Percentiles rank a stretch among this genome's conserved stretches.
These are phyloP conservation scores for Fusarium sp. DNA, from an alignment of 2,329 filamentous ascomycete species.

Conservation along the genomic window DNA sequence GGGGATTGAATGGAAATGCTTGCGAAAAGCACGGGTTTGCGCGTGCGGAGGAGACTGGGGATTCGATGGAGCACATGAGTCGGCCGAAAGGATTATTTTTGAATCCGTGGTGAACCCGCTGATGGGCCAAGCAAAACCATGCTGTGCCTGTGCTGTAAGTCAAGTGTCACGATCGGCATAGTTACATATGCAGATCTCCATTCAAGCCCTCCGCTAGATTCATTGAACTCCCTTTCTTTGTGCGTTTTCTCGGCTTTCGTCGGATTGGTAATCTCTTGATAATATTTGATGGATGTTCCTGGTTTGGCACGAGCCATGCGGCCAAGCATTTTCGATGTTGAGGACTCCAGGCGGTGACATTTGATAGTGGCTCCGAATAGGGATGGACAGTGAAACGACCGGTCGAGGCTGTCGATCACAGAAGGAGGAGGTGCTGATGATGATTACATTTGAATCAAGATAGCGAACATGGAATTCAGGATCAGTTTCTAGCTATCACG, in stretches of 20 bases:
- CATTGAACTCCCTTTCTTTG: not conserved
- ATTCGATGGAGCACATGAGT: conserved; percentile 26
- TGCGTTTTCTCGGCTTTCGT: conserved; percentile 11
- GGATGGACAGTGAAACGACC: not conserved
- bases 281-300: conserved; percentile 9
- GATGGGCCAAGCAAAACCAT: conserved; percentile 12
- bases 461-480: not conserved
- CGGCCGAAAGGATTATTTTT: conserved; percentile 31
- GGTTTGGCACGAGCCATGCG: conserved; percentile 34
- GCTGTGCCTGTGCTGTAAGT: conserved; percentile 12
- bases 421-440: not conserved
- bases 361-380: conserved; percentile 8
- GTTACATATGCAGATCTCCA: conserved; percentile 10
- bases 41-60: conserved; percentile 28
- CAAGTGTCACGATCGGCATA: conserved; percentile 8
- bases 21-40: conserved; percentile 19
- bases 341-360: conserved; percentile 9
- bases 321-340: conserved; percentile 19
- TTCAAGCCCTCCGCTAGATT: not conserved
- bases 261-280: conserved; percentile 19
- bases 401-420: conserved; percentile 33
- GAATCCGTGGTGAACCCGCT: conserved; percentile 26
- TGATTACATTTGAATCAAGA: conserved; percentile 4
- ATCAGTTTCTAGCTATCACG: not conserved
- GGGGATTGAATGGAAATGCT: conserved; percentile 40